Evolutionary conservation across 495 filamentous ascomycete species (phyloP).

Genomic region (Aspergillus hancockii): DNA sequence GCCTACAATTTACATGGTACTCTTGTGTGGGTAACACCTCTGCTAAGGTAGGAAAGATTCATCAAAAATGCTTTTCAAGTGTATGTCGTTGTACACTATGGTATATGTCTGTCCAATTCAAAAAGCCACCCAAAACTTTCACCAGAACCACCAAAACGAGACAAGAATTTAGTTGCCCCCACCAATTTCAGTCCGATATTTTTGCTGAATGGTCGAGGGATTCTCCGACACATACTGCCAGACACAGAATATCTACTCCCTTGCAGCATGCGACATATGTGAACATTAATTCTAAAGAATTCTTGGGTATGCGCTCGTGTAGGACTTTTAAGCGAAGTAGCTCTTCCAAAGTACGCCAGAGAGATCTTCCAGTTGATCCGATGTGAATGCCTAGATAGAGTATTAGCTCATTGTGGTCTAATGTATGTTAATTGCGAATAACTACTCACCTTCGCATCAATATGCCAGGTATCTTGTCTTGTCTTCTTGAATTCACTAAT

Average conservation of each 20-base stretch:
- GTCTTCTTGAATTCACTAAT: constrained; percentile 99
- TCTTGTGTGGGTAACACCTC: not conserved
- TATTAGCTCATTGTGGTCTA: constrained; percentile 27
- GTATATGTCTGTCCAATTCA: not conserved
- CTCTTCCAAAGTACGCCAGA: constrained; percentile 99
- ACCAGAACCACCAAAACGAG: not conserved
- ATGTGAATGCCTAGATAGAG: constrained; percentile 72
- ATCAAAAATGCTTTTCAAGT: not conserved
- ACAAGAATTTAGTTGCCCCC: not conserved
- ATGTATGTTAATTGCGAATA: not conserved
- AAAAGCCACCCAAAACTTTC: constrained; percentile 5
- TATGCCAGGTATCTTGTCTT: constrained; percentile 97
- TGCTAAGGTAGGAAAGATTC: not conserved
- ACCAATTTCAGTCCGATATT: not conserved
- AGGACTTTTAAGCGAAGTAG: constrained; percentile 79
- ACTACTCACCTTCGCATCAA: constrained; percentile 83
- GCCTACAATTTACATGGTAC: too few relatives aligned
- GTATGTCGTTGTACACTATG: not conserved
- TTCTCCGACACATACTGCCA: not conserved
- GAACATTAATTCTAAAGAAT: not conserved
- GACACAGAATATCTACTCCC: not conserved
- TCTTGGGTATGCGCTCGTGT: not conserved
- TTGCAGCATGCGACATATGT: not conserved
- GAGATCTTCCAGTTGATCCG: constrained; percentile 90
- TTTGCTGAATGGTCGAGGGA: not conserved